Percentiles rank a stretch among this genome's conserved stretches.
Conservation (phyloP, 805 yeast species). For the Brettanomyces nanus region DNA sequence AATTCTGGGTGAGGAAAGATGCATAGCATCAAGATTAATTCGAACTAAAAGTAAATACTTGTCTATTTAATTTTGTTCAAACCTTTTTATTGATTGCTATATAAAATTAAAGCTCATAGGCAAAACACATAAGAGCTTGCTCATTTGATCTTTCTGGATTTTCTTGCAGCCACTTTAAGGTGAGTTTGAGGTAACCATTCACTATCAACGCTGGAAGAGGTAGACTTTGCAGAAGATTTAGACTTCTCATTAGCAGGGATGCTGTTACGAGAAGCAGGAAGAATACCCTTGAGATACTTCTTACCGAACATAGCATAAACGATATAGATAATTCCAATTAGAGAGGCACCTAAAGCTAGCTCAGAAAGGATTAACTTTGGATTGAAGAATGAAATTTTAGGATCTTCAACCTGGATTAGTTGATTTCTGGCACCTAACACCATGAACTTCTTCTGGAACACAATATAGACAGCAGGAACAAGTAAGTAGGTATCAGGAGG, state of each 20-base stretch:
- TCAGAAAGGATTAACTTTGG: slow-evolving; percentile 65
- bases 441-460: slow-evolving; percentile 41
- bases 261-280: slow-evolving; percentile 24
- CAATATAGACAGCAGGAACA: slow-evolving; percentile 51
- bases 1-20: too few relatives aligned
- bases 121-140: too few relatives aligned
- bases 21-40: too few relatives aligned
- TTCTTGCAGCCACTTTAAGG: slow-evolving; percentile 26
- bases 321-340: slow-evolving; percentile 44
- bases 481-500: slow-evolving; percentile 49
- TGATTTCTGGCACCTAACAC: slow-evolving; percentile 51
- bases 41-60: too few relatives aligned
- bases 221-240: slow-evolving; percentile 22
- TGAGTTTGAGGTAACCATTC: slow-evolving; percentile 57
- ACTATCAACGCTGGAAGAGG: slow-evolving; percentile 19
- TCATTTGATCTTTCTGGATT: background rate
- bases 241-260: slow-evolving; percentile 21
- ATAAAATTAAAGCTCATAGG: too few relatives aligned
- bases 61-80: too few relatives aligned
- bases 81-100: too few relatives aligned
- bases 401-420: slow-evolving; percentile 51
- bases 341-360: slow-evolving; percentile 38
- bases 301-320: slow-evolving; percentile 37
- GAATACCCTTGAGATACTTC: slow-evolving; percentile 35
- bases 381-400: slow-evolving; percentile 59